Evolutionary conservation across 2,329 filamentous ascomycete genomes (phyloP).

Genomic region (Aureobasidium sp.): DNA sequence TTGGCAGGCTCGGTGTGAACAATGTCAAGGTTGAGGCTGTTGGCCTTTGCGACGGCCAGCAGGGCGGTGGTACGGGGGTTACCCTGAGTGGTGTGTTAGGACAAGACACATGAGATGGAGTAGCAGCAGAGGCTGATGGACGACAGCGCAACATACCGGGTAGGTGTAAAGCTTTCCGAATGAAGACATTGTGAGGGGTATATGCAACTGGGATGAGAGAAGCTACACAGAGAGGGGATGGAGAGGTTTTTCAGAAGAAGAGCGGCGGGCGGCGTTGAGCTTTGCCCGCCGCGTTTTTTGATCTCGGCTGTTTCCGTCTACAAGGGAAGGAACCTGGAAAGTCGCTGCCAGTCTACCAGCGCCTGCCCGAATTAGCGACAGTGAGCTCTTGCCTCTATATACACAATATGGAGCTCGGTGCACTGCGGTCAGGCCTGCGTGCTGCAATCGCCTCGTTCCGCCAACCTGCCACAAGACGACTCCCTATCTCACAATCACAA

Average conservation of each 20-base stretch:
- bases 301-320: slow-evolving; percentile 9
- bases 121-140: slow-evolving; percentile 20
- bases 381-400: neutral
- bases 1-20: slow-evolving; percentile 75
- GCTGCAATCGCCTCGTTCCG: slow-evolving; percentile 32
- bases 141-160: slow-evolving; percentile 62
- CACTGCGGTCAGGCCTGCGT: slow-evolving; percentile 33
- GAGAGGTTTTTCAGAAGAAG: slow-evolving; percentile 40
- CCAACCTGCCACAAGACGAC: slow-evolving; percentile 27
- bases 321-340: too few relatives aligned
- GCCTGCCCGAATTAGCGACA: slow-evolving; percentile 8
- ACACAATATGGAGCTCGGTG: slow-evolving; percentile 32
- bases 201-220: slow-evolving; percentile 17
- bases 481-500: slow-evolving; percentile 24
- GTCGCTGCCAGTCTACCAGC: too few relatives aligned
- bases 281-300: slow-evolving; percentile 21
- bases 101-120: neutral
- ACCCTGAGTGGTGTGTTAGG: slow-evolving; percentile 57
- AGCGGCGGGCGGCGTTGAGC: slow-evolving; percentile 26
- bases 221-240: slow-evolving; percentile 17
- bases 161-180: slow-evolving; percentile 98
- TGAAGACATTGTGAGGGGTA: slow-evolving; percentile 57
- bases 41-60: slow-evolving; percentile 96
- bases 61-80: slow-evolving; percentile 93
- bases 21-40: slow-evolving; percentile 91